Evolutionary conservation across 495 filamentous ascomycete genomes (phyloP), one percentile per base, ranked within the genome.

Genomic region (Daldinia bambusicola): DNA sequence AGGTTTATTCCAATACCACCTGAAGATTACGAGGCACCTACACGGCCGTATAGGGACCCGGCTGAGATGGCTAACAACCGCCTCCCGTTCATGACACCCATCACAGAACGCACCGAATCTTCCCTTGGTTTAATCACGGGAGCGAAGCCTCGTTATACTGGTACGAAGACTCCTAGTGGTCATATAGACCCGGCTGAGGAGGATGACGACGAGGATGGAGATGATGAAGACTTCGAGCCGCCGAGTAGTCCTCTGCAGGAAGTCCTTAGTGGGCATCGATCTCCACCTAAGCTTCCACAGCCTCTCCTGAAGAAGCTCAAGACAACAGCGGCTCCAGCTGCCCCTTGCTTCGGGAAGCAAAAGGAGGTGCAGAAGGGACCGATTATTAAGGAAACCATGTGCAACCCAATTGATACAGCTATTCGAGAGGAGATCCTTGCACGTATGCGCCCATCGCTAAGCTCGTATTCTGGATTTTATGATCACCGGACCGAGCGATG

Each of bases 51-150:
- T 80, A 87, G 93, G 67, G 90, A 96, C 72, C 87, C 91, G 69
- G 84, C 84, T 1, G 86, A 92, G 71, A 84, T 89, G 58, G 91
- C 92, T 67, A 94, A 97, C 69, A 96, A 91, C 76, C 89, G 93
- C 55, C 83, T 98, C 7, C 95, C 94, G 38, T 98, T 97, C 78
- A 99, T 99, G 95, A 99, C 95, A 0, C 95, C 95, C 12, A 99
- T 99, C 66, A 93, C 95, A 6, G 95, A 99, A 77, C 91, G 91
- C 71, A 99, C 95, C 0, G 95, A 99, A 79, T 91, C 89, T 20
- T 95, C 93, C 0, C 76, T 97, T 20, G 89, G 88, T 26, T 81
- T 90, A 30, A 83, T 86, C 52, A 90, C 90, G 1, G 82, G 78
- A 69, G 69, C 81, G 74, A 78, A 83, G 74, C 79, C 88, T 55